Base-by-base conservation (phyloP, 331 rosid genomes). In the Spiraea crenata region DNA sequence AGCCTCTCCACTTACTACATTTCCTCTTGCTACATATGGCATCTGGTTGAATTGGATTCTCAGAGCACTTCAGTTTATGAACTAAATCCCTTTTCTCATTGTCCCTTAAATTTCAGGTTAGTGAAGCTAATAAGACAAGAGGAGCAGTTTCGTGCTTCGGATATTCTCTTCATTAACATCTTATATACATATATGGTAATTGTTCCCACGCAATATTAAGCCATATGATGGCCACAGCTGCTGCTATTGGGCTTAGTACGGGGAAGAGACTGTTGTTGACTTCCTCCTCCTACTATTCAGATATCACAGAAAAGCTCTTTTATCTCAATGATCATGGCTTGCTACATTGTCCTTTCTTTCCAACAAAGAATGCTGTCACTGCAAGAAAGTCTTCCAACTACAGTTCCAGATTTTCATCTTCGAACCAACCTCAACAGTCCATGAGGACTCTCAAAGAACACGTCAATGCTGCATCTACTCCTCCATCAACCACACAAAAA, bases 221-320 rank as follows among this genome's bases (percentile, higher is more conserved):
- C 82, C 80, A 68, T 78, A 83, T 67, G 90, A 95, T 95, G 99
- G 92, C 96, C 82, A 85, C 87, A 55, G 88, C 99, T 65, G 96
- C 99, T 72, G 92, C 86, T 74, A 84, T 91, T 82, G 97, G 99
- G 66, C 84, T 91, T 41, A 85, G 91, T 78, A 84, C 88, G 19
- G 96, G 92, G 54, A 91, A 95, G 82, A 85, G 91, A 83, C 74
- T 91, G n/a, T 82, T 93, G 87, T 82, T 93, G 87, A 80, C 81
- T 81, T 91, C 95, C 58, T 86, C 97, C 60, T 87, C 71, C 65
- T 85, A 76, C 83, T 89, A 83, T 75, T 91, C 96, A 57, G 99
- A 93, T 73, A 51, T 82, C 45, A 59, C 91, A 35, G 99, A 93
- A 55, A 93, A 91, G 75, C 56, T 87, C 69, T 74, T 82, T 14